Evolutionary conservation across 495 filamentous ascomycete genomes (phyloP).

Genomic region (Cercophora sp.): DNA sequence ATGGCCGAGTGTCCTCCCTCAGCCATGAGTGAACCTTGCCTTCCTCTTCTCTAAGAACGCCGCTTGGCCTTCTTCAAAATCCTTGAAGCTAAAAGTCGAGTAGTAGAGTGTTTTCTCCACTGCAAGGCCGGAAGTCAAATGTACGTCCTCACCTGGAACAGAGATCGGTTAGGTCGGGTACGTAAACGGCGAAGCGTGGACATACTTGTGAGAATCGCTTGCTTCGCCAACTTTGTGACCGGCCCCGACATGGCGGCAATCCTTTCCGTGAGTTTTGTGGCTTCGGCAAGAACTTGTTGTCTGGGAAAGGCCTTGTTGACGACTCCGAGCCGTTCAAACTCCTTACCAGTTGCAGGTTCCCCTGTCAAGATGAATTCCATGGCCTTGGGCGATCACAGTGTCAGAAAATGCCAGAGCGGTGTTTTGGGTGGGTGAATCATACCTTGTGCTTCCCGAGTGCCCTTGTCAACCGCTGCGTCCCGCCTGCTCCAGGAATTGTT

Average conservation of each 20-base stretch:
- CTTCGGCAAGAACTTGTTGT: not conserved
- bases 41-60: not conserved
- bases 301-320: not conserved
- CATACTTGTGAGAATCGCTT: not conserved
- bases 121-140: not conserved
- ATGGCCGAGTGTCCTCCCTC: too few species aligned
- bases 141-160: not conserved
- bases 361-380: not conserved
- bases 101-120: not conserved
- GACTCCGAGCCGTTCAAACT: not conserved
- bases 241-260: not conserved
- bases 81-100: not conserved
- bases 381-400: too few species aligned
- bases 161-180: not conserved
- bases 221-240: not conserved
- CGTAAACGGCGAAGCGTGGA: not conserved
- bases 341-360: not conserved
- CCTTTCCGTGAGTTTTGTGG: not conserved
- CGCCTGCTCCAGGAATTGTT: slow-evolving; percentile 41
- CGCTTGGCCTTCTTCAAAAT: not conserved
- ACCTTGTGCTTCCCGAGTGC: slow-evolving; percentile 38
- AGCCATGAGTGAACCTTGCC: not conserved
- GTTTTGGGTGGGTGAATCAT: too few species aligned
- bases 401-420: too few species aligned
- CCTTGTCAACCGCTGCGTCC: slow-evolving; percentile 38